A percentile compares a stretch with the other conserved stretches of the same genome.
phyloP scores from a whole-genome alignment of 139 green algal species.

The Deuterostichococcus epilithicus region DNA sequence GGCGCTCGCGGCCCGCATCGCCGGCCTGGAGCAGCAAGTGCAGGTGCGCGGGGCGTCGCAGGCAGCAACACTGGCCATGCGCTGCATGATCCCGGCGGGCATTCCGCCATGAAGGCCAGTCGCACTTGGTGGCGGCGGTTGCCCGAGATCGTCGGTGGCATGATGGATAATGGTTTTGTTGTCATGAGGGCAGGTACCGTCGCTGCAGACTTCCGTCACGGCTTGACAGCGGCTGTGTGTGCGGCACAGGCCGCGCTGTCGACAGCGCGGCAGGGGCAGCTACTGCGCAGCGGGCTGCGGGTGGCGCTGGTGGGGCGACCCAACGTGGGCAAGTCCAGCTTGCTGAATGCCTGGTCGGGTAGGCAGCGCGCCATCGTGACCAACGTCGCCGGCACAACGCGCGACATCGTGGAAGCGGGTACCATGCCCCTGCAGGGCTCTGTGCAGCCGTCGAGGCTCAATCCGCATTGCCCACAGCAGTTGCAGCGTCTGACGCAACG shows the following conservation, averaged over 20 bases:
- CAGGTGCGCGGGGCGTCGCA: conserved; percentile 16
- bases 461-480: too few relatives aligned
- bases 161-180: too few relatives aligned
- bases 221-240: background rate
- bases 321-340: conserved; percentile 95
- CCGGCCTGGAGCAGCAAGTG: conserved; percentile 26
- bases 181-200: too few relatives aligned
- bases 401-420: conserved; percentile 91
- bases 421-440: background rate
- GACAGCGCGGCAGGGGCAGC: conserved; percentile 38
- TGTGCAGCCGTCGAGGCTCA: too few relatives aligned
- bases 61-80: conserved; percentile 26
- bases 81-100: too few relatives aligned
- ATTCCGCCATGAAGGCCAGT: too few relatives aligned
- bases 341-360: conserved; percentile 87
- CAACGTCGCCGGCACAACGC: conserved; percentile 87
- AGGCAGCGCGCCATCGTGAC: conserved; percentile 92
- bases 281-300: conserved; percentile 72
- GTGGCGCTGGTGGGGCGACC: conserved; percentile 89
- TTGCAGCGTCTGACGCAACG: too few relatives aligned
- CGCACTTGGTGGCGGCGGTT: too few relatives aligned
- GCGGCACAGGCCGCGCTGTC: too few relatives aligned
- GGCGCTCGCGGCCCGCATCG: conserved; percentile 40
- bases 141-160: too few relatives aligned
- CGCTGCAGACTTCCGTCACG: too few relatives aligned